phyloP scores from a whole-genome alignment of 768 basidiomycete species.

The Tylopilus sp. region DNA sequence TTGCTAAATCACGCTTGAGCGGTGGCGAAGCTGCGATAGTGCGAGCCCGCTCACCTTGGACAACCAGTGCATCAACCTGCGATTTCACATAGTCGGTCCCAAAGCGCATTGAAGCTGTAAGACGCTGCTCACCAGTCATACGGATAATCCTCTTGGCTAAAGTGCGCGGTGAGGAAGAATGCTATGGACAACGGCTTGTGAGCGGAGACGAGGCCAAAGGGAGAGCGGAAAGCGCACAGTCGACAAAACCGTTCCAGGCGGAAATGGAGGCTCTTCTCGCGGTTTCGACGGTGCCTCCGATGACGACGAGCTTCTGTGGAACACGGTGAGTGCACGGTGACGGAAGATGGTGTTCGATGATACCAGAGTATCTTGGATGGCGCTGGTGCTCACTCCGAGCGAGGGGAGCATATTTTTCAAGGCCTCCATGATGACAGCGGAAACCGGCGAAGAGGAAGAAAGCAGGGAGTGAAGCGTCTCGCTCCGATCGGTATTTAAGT shows the following conservation, averaged over 20 bases:
- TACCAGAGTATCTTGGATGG: constrained; percentile 79
- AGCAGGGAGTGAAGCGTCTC: constrained; percentile 27
- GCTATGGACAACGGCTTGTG: constrained; percentile 34
- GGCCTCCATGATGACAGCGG: constrained; percentile 52
- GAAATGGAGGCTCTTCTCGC: constrained; percentile 77
- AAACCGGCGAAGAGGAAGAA: constrained; percentile 34
- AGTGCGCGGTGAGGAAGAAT: constrained; percentile 88
- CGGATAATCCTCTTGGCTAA: constrained; percentile 83
- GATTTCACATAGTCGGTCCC: constrained; percentile 5
- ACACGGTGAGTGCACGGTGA: neutral
- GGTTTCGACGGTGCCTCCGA: constrained; percentile 86
- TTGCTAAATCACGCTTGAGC: constrained; percentile 52
- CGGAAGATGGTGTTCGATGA: neutral
- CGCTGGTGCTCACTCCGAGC: constrained; percentile 59
- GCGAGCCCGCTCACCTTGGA: constrained; percentile 52
- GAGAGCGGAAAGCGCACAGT: constrained; percentile 47
- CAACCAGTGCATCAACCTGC: constrained; percentile 87
- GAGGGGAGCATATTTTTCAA: constrained; percentile 72
- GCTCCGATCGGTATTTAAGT: constrained; percentile 38
- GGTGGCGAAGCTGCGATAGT: neutral
- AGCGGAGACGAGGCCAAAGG: neutral
- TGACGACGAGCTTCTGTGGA: constrained; percentile 79
- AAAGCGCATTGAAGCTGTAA: neutral
- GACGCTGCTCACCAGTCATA: constrained; percentile 65
- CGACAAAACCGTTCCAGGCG: constrained; percentile 87